Base-by-base conservation (phyloP, 148 eudicot species). In the Camellia japonica region DNA sequence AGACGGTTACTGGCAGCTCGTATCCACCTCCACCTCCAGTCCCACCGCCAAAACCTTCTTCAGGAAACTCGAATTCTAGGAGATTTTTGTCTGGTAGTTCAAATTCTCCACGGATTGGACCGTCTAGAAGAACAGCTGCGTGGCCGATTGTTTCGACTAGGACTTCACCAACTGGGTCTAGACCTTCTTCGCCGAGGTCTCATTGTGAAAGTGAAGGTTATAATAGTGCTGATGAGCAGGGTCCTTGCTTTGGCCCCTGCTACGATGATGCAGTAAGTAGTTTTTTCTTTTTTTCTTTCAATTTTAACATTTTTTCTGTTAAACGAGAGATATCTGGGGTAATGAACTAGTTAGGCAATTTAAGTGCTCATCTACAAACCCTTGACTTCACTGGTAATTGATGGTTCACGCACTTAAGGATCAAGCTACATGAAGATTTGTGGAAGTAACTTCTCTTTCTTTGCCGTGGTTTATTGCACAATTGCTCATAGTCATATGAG, bases 181-280 rank as follows among this genome's bases (percentile, higher is more conserved):
- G 90, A 76, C 98, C 99, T 79, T 93, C 98, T 66, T 96, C 99
- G 18, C 99, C 99, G 0, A 87, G 95, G 81, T 88, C 93, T 79
- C 95, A 92, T 80, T 87, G 90, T 86, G 99, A 96, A 64, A 86
- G 62, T 81, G 99, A 96, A 87, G 99, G 99, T 20, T 96, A 96
- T 83, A 96, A 96, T 82, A 96, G 99, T 77, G 98, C 98, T 61
- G 99, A 96, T 87, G 99, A 96, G 88, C 99, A 94, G 73, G 84
- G 78, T 80, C 89, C 95, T 20, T 80, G 86, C 82, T 96, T 79
- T 81, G 93, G 90, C 41, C 83, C 95, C 79, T 89, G 94, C 44
- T 88, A 85, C 81, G 87, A 91, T 80, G 98, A 96, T 78, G 78
- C 89, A 55, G 99, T 96, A 82, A 90, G 99, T 93, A 64, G 38